Evolutionary conservation across 306 rosid genomes (phyloP), one percentile per base, ranked within the genome.

Genomic region (Castanea sativa): DNA sequence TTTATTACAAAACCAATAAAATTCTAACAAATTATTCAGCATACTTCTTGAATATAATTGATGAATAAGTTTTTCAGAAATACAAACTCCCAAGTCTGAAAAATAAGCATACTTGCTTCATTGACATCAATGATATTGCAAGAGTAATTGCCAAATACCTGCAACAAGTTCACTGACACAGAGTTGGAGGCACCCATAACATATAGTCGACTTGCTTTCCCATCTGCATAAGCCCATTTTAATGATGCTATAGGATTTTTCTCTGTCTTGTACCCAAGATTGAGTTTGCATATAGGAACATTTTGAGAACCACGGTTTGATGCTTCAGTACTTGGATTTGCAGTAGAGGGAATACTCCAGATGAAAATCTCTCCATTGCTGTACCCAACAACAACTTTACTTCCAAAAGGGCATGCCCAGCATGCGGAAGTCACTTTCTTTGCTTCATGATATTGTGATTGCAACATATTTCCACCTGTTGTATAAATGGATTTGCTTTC

Each of bases 321-420:
- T 27, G 83, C 64, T 59, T 73, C 85, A 78, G 78, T 61, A 73
- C 73, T 83, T 70, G 58, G 65, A 55, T 77, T 87, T 69, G 74
- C 76, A 64, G 58, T 45, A 71, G 88, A 73, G 71, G 91, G 91
- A 83, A 94, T 81, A 72, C 91, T 84, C 98, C 98, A 92, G 79
- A 91, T 78, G 45, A 84, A 80, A 76, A 94, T 90, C 75, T 94
- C 98, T 71, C 98, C 98, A 30, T 91, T 92, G 90, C 29, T 88
- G 90, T 92, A 94, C 77, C 97, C 97, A 70, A 94, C 85, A 86
- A 85, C 91, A 73, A 91, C 91, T 80, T 90, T 94, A 73, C 88
- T 91, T 82, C 98, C 98, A 74, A 70, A 84, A 41, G 94, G 93
- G 80, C 97, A 94, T 63, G 83, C 93, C 97, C 98, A 94, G 77